A percentile compares a stretch with the other conserved stretches of the same genome.
These are phyloP conservation scores for Paraconiothyrium brasiliense DNA, from an alignment of 2,329 filamentous ascomycete species.

Conservation along the genomic window DNA sequence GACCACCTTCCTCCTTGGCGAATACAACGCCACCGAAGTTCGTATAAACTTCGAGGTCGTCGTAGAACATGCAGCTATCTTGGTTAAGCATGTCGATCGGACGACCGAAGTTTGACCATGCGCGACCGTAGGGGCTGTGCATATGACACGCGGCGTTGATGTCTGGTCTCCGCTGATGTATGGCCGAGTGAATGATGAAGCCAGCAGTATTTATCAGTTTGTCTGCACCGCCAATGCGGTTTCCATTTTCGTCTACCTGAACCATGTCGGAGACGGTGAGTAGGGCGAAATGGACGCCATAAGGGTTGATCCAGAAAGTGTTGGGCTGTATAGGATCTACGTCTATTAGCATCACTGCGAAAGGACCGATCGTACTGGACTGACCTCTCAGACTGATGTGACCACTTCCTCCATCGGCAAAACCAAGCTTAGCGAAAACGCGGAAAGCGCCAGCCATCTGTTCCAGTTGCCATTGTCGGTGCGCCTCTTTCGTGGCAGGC, in stretches of 20 bases:
- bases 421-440: conserved; percentile 54
- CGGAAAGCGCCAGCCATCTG: conserved; percentile 57
- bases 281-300: conserved; percentile 53
- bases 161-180: conserved; percentile 55
- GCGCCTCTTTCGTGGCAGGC: conserved; percentile 49
- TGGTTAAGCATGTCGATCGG: conserved; percentile 58
- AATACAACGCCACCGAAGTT: conserved; percentile 60
- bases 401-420: conserved; percentile 52
- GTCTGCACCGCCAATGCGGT: conserved; percentile 53
- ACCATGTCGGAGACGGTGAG: conserved; percentile 59
- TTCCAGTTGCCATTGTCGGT: conserved; percentile 55
- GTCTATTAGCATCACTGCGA: conserved; percentile 12
- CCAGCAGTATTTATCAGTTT: conserved; percentile 56
- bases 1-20: conserved; percentile 55
- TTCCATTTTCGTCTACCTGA: conserved; percentile 54
- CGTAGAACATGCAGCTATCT: conserved; percentile 54
- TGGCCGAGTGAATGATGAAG: conserved; percentile 57
- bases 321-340: conserved; percentile 50
- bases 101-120: conserved; percentile 55
- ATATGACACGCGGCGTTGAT: conserved; percentile 57
- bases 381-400: conserved; percentile 52
- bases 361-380: conserved; percentile 8
- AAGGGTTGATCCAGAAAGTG: conserved; percentile 54
- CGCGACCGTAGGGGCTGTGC: conserved; percentile 56
- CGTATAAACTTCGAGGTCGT: conserved; percentile 48